Evolutionary conservation across 1,139 yeast genomes (phyloP).

Genomic region (Hansenula sp.): DNA sequence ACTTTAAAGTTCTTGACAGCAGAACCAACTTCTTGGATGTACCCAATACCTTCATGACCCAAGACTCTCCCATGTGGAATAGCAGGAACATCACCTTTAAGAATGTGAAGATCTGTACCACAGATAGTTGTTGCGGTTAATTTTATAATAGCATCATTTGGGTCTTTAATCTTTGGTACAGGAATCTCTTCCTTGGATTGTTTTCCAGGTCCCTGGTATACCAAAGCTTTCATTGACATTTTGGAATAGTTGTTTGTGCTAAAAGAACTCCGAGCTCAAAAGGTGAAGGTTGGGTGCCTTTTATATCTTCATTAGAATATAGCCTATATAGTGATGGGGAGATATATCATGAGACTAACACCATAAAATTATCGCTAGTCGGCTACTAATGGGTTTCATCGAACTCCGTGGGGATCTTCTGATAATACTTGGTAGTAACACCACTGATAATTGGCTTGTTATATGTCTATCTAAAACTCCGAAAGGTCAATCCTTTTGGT

Average conservation of each 20-base stretch:
- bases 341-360: too few species aligned
- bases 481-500: too few species aligned
- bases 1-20: conserved; percentile 30
- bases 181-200: conserved; percentile 31
- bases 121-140: conserved; percentile 41
- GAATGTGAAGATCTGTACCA: conserved; percentile 44
- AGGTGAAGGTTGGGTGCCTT: too few species aligned
- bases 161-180: conserved; percentile 29
- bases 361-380: too few species aligned
- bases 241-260: background rate
- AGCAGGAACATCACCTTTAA: conserved; percentile 46
- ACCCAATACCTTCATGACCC: conserved; percentile 54
- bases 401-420: too few species aligned
- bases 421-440: too few species aligned
- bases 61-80: conserved; percentile 38
- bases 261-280: too few species aligned
- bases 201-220: conserved; percentile 37
- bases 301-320: too few species aligned
- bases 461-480: too few species aligned
- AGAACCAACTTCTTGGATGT: conserved; percentile 35
- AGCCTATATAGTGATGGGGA: too few species aligned
- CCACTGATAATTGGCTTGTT: too few species aligned
- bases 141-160: conserved; percentile 42
- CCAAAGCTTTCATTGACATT: conserved; percentile 38
- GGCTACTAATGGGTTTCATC: too few species aligned